Evolutionary conservation across 108 stramenopile genomes (phyloP).

Genomic region (Bacterosira constricta): DNA sequence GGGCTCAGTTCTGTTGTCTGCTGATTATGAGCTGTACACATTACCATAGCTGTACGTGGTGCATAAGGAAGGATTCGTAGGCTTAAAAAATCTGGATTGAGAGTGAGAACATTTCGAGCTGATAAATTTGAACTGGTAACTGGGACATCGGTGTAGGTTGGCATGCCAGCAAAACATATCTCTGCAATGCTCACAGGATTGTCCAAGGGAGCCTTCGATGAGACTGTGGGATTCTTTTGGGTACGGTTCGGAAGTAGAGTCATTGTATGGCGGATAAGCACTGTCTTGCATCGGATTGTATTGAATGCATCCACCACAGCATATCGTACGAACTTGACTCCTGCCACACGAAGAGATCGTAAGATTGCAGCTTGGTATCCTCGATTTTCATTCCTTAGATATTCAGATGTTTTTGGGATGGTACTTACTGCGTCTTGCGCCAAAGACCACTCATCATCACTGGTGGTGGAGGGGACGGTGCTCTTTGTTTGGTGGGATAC

Average conservation of each 20-base stretch:
- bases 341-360: slow-evolving; percentile 60
- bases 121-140: slow-evolving; percentile 51
- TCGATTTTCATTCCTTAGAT: slow-evolving; percentile 2
- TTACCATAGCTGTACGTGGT: slow-evolving; percentile 66
- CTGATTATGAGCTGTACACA: slow-evolving; percentile 64
- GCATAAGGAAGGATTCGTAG: slow-evolving; percentile 73
- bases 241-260: slow-evolving; percentile 4
- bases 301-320: slow-evolving; percentile 65
- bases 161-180: slow-evolving; percentile 65
- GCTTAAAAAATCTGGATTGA: slow-evolving; percentile 62
- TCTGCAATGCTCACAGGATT: slow-evolving; percentile 57
- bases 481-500: too few relatives aligned
- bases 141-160: slow-evolving; percentile 53
- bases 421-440: neutral
- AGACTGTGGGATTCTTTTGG: neutral
- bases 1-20: slow-evolving; percentile 48
- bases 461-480: too few relatives aligned
- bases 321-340: slow-evolving; percentile 76
- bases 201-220: slow-evolving; percentile 11
- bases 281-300: slow-evolving; percentile 64
- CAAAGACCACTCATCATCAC: slow-evolving; percentile 21
- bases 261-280: slow-evolving; percentile 50
- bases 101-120: slow-evolving; percentile 50
- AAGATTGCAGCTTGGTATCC: slow-evolving; percentile 50
- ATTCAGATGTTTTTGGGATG: slow-evolving; percentile 4